phyloP scores from a whole-genome alignment of 441 rosid species.

The Syzygium malaccense region DNA sequence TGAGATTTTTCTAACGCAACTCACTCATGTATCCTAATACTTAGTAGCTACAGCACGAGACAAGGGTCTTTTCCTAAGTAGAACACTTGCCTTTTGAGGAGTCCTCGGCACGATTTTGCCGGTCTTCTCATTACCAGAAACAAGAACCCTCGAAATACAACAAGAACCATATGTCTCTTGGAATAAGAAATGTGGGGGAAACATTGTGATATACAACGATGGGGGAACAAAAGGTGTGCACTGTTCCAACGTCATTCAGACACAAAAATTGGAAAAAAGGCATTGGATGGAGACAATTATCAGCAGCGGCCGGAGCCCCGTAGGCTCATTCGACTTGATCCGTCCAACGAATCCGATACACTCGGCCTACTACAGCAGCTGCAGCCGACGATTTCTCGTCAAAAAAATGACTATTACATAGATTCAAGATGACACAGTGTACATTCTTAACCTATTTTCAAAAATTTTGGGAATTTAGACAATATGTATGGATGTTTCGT shows the following conservation, averaged over 20 bases:
- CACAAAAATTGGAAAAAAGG: neutral
- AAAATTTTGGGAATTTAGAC: rapidly evolving
- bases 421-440: rapidly evolving
- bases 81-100: neutral
- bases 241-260: neutral
- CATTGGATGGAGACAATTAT: neutral
- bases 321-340: neutral
- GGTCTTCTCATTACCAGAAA: neutral
- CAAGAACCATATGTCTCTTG: neutral
- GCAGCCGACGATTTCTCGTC: neutral
- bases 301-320: too few relatives aligned
- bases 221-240: neutral
- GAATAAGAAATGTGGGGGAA: neutral
- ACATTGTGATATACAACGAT: neutral
- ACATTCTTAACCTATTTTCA: neutral
- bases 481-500: neutral
- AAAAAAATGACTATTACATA: neutral
- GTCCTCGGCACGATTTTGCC: neutral
- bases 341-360: neutral
- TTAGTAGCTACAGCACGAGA: neutral
- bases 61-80: neutral
- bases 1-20: too few relatives aligned
- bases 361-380: neutral
- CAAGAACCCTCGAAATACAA: too few relatives aligned
- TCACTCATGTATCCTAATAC: too few relatives aligned